A percentile compares a stretch with the other conserved stretches of the same genome.
Conservation (phyloP, 441 rosid species). For the Erysimum pusillum region DNA sequence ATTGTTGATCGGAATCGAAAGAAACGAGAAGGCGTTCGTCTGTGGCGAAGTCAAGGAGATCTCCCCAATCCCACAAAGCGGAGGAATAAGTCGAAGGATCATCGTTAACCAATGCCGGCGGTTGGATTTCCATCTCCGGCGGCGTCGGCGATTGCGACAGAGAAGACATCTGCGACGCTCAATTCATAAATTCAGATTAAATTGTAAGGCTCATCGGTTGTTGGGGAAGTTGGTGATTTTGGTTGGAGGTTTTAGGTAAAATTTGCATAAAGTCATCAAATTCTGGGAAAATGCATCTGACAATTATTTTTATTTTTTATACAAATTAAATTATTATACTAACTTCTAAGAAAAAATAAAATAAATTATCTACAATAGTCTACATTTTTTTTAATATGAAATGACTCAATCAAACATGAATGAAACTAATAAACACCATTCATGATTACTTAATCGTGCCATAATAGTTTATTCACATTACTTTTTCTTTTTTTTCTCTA, state of each 20-base stretch:
- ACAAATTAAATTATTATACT: too few relatives aligned
- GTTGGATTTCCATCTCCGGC: slow-evolving; percentile 57
- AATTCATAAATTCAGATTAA: slow-evolving; percentile 12
- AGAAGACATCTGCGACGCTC: slow-evolving; percentile 39
- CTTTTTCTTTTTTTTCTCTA: too few relatives aligned
- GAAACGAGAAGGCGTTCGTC: slow-evolving; percentile 66
- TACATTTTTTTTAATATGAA: too few relatives aligned
- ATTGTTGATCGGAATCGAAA: slow-evolving; percentile 44
- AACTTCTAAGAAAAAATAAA: too few relatives aligned
- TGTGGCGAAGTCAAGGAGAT: slow-evolving; percentile 76
- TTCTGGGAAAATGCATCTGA: neutral
- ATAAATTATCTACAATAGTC: too few relatives aligned
- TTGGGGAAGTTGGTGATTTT: slow-evolving; percentile 47
- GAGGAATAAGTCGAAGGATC: slow-evolving; percentile 57
- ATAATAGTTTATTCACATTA: too few relatives aligned
- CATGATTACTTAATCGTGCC: too few relatives aligned
- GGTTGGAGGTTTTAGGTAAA: slow-evolving; percentile 44
- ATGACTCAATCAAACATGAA: too few relatives aligned
- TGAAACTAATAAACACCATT: too few relatives aligned
- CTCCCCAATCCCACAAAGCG: slow-evolving; percentile 83
- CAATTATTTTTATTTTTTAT: too few relatives aligned
- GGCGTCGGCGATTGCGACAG: slow-evolving; percentile 41
- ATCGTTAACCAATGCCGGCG: slow-evolving; percentile 47
- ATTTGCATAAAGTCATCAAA: slow-evolving; percentile 29
- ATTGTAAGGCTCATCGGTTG: slow-evolving; percentile 36